phyloP scores from a whole-genome alignment of 805 yeast species.

The Candida argentea region DNA sequence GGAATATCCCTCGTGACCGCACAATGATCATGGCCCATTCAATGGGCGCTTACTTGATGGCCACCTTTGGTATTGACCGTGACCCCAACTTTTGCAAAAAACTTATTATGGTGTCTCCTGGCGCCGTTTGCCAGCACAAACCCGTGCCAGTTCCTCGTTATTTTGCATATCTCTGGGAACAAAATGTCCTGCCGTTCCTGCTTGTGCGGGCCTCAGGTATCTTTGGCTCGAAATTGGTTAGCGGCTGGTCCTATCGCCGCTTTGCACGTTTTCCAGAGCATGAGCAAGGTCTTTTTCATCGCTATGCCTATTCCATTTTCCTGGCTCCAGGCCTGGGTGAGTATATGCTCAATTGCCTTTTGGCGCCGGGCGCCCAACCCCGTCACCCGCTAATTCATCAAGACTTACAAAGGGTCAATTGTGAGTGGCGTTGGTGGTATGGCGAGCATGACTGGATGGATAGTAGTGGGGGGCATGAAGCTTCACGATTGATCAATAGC shows the following conservation, averaged over 20 bases:
- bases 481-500: slow-evolving; percentile 23
- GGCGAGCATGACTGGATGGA: slow-evolving; percentile 72
- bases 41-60: slow-evolving; percentile 80
- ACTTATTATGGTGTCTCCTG: slow-evolving; percentile 80
- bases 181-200: slow-evolving; percentile 76
- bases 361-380: slow-evolving; percentile 90
- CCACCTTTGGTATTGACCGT: slow-evolving; percentile 51
- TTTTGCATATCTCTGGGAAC: slow-evolving; percentile 78
- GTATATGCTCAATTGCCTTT: slow-evolving; percentile 71
- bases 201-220: slow-evolving; percentile 72
- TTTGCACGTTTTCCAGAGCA: slow-evolving; percentile 46
- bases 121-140: slow-evolving; percentile 57
- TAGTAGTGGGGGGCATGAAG: slow-evolving; percentile 33
- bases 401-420: slow-evolving; percentile 38
- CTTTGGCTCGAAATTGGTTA: slow-evolving; percentile 72
- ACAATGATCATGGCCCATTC: slow-evolving; percentile 76
- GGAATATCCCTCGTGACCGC: slow-evolving; percentile 33
- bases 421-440: slow-evolving; percentile 73
- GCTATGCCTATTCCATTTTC: slow-evolving; percentile 76
- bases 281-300: slow-evolving; percentile 52
- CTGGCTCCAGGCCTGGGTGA: slow-evolving; percentile 88
- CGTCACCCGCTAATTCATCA: slow-evolving; percentile 56
- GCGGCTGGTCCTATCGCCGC: slow-evolving; percentile 83
- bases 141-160: slow-evolving; percentile 55
- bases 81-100: slow-evolving; percentile 52